phyloP scores from a whole-genome alignment of 2,329 filamentous ascomycete genomes.

The Fusarium miscanthi region DNA sequence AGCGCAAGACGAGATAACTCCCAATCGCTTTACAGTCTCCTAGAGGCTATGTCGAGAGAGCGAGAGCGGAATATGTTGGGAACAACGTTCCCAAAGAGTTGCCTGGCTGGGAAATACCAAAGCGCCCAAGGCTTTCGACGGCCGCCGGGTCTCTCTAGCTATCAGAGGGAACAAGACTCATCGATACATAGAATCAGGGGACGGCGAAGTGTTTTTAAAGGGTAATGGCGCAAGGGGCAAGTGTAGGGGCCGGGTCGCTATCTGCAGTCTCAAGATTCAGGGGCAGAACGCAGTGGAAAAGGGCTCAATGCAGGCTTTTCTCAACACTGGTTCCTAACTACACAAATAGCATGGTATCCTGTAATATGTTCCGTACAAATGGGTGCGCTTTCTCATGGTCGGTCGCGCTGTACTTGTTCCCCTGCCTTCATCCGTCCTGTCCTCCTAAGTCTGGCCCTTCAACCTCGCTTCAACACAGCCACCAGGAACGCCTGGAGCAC shows the following conservation, averaged over 20 bases:
- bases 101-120: too few relatives aligned
- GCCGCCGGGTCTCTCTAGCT: too few relatives aligned
- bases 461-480: slow-evolving; percentile 43
- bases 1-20: not conserved
- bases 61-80: not conserved
- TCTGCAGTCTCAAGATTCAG: not conserved
- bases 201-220: not conserved
- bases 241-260: not conserved
- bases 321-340: too few relatives aligned
- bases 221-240: not conserved
- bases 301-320: not conserved
- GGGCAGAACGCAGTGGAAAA: not conserved
- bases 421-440: not conserved
- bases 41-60: not conserved
- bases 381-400: too few relatives aligned
- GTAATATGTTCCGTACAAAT: too few relatives aligned
- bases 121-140: too few relatives aligned
- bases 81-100: too few relatives aligned
- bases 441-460: slow-evolving; percentile 5
- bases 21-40: fast-evolving
- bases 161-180: not conserved
- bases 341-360: not conserved
- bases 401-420: not conserved
- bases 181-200: not conserved
- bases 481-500: slow-evolving; percentile 39